Evolutionary conservation across 106 monocot genomes (phyloP), one percentile per base, ranked within the genome.

Genomic region (Dioscorea dumetorum): DNA sequence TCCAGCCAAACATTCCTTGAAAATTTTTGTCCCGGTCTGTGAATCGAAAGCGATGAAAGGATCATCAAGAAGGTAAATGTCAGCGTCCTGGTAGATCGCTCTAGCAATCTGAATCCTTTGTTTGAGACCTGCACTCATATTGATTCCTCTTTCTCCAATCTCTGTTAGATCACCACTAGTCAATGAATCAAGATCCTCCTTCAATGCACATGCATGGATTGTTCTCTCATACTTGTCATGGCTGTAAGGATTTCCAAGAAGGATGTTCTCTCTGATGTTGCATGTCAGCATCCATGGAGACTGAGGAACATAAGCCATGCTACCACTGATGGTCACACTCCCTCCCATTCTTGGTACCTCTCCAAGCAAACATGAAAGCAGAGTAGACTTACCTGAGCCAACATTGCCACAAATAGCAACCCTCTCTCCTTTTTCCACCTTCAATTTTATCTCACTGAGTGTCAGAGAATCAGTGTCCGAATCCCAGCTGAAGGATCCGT

Each of bases 41-140:
- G 94, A 90, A 83, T 94, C 90, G 8, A 94, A 75, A 48, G 94
- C 90, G 70, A 87, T 94, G 64, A 94, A 94, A 58, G 94, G 94
- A 53, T 94, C 94, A 75, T 94, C 94, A 63, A 94, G 84, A 77
- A 94, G 90, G 70, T 90, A 94, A 18, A 94, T 87, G 59, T 94
- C 93, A 51, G 90, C 83, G 64, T 94, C 90, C 74, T 94, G 86
- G 50, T 94, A 94, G 35, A 87, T 80, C 50, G 90, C 86, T 50
- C 93, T 69, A 48, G 93, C 93, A 21, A 90, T 83, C 67, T 90
- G 90, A 63, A 90, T 85, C 64, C 94, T 70, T 67, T 94, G 94
- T 60, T 90, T 94, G 69, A 91, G 94, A 3, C 94, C 94, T 28
- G 90, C 90, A 41, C 94, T 91, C 90, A 94, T 84, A 61, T 90